Conservation (phyloP, 1,284 basidiomycete species). For the Melampsora abietis-canadensis region DNA sequence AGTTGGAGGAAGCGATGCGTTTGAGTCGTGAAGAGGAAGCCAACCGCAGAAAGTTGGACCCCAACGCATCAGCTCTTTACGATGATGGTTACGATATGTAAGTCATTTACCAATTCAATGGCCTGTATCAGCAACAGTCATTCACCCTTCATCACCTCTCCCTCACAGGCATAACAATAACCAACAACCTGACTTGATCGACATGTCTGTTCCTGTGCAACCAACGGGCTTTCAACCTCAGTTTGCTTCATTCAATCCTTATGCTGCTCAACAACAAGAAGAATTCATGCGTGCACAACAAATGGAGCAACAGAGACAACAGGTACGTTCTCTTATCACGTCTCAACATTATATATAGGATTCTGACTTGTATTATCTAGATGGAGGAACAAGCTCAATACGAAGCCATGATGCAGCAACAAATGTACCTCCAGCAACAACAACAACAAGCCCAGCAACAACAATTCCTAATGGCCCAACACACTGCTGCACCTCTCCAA, state of each 20-base stretch:
- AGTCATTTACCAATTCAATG: background rate
- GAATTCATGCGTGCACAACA: slow-evolving; percentile 54
- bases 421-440: slow-evolving; percentile 56
- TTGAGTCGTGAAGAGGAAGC: slow-evolving; percentile 71
- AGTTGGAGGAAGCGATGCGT: slow-evolving; percentile 72
- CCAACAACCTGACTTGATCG: slow-evolving; percentile 53
- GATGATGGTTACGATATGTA: slow-evolving; percentile 40
- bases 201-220: slow-evolving; percentile 55
- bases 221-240: slow-evolving; percentile 57
- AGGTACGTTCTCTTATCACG: slow-evolving; percentile 44
- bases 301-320: slow-evolving; percentile 49
- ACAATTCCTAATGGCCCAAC: slow-evolving; percentile 55
- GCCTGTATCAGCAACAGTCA: background rate
- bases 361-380: slow-evolving; percentile 60
- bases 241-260: slow-evolving; percentile 59
- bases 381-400: slow-evolving; percentile 60
- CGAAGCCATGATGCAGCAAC: slow-evolving; percentile 65
- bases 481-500: slow-evolving; percentile 51
- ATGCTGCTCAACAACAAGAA: slow-evolving; percentile 58
- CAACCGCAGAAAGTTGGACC: slow-evolving; percentile 48
- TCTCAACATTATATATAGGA: too few species aligned
- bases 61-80: slow-evolving; percentile 36
- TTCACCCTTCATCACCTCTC: slow-evolving; percentile 46
- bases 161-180: slow-evolving; percentile 48
- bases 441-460: slow-evolving; percentile 54